Base-by-base conservation (phyloP, 768 basidiomycete species). In the Melanogaster broomeanus region DNA sequence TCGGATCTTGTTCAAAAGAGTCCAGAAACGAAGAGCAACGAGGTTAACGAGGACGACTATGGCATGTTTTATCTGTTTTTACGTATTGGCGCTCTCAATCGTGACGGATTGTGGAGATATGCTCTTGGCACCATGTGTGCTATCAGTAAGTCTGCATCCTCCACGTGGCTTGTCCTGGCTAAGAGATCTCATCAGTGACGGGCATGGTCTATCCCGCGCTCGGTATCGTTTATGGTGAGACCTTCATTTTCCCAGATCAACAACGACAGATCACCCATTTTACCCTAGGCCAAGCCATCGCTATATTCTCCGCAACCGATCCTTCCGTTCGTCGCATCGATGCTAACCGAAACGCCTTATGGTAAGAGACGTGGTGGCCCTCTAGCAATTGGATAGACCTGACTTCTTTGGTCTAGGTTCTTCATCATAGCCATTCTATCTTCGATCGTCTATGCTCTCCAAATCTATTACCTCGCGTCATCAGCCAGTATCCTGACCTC, bases 371-470 rank as follows among this genome's bases (percentile, higher is more conserved):
- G 12, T 53, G 30, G 41, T 52, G 28, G 22, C 49, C n/a, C 45
- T 31, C 19, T 53, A 47, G 22, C 8, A 6, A 39, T 4, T 16
- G n/a, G n/a, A 13, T 9, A 12, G 55, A 18, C 42, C 57, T 62
- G n/a, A 63, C 22, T 58, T n/a, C n/a, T 13, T 1, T 28, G 51
- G 15, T 54, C 52, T 28, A 86, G 84, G 77, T 83, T 91, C 69
- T 93, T 93, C 74, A 61, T 93, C 61, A 88, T 93, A 56, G 81
- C 88, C 24, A 78, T 95, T 56, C 53, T 85, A 27, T 82, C 92
- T 4, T 81, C 81, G 3, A 2, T 80, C 6, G 60, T 77, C 33
- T 87, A 90, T 44, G 78, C 77, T 30, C 50, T 78, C 52, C 93
- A 97, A 67, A 88, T 87, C 61, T 88, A 79, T 61, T 70, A 81